Evolutionary conservation across 164 flowering plant species (phyloP), one percentile per base, ranked within the genome.

Genomic region (Piper longum): DNA sequence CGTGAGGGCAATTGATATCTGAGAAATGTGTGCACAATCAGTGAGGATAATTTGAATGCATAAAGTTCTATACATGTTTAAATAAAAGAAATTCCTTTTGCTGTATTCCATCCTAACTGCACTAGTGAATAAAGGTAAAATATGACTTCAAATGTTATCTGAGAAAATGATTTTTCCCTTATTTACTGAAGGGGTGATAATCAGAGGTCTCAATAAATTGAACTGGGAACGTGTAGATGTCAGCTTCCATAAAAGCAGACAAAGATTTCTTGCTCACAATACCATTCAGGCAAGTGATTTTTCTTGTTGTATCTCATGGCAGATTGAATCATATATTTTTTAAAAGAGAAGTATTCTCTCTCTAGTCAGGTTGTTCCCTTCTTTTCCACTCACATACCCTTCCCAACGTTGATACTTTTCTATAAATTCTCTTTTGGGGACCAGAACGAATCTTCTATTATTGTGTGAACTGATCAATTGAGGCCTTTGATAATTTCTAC

Each of bases 171-270:
- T 48, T 12, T 45, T 45, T 17, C 8, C 19, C 19, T 62, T 18
- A 62, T 18, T 2, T 16, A 43, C 45, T 62, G 62, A 60, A 39
- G 43, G 62, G 73, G 77, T 74, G 71, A 89, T 93, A 91, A 75
- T 93, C 62, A 80, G 76, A 73, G 78, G 78, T 56, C 77, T 93
- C 56, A 85, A 80, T 36, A 78, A 66, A 69, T 16, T 88, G 70
- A 75, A 79, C 69, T 93, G 98, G 98, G 98, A 93, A 67, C 78
- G 98, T 7, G 69, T 89, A 63, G 97, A 93, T 71, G 97, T 93
- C 66, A 74, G 75, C 71, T 93, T 90, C 74, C 73, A 63, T 1
- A 85, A 85, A 72, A 84, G 80, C 70, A 76, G 19, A 69, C 95
- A 88, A 56, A 78, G 79, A 71, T 63, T 70, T 71, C 61, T 88